Conservation (phyloP, 129 eudicot species). For the Saussurea involucrata region DNA sequence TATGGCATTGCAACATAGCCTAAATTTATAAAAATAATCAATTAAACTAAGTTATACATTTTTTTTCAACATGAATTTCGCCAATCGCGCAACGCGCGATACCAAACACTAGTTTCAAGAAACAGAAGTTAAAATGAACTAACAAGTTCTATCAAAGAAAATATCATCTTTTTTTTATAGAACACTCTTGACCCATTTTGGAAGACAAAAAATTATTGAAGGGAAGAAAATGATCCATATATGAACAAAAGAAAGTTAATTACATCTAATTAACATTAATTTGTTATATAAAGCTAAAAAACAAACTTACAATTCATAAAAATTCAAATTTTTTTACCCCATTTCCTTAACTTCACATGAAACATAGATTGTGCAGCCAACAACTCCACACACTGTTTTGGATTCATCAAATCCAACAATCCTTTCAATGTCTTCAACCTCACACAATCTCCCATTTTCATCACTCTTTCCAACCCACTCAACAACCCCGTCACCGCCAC, state of each 20-base stretch:
- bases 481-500: constrained; percentile 39
- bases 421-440: constrained; percentile 73
- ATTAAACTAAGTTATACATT: too few relatives aligned
- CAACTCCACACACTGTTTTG: constrained; percentile 56
- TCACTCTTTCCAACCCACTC: constrained; percentile 58
- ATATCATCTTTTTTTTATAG: background rate
- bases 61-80: too few relatives aligned
- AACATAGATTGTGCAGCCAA: constrained; percentile 59
- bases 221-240: background rate
- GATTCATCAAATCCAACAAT: constrained; percentile 58
- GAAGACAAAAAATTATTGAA: background rate
- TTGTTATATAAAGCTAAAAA: too few relatives aligned
- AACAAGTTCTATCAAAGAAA: background rate
- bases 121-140: background rate
- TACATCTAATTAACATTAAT: background rate
- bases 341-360: constrained; percentile 52
- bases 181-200: background rate
- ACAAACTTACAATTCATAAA: background rate
- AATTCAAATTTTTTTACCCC: constrained; percentile 30
- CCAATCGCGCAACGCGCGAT: too few relatives aligned
- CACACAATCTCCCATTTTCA: constrained; percentile 83
- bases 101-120: too few relatives aligned
- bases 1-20: too few relatives aligned
- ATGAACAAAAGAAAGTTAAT: background rate
- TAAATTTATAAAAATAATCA: too few relatives aligned